Conservation (phyloP, 257 asterid genomes). For the Solanum corneliomulleri region DNA sequence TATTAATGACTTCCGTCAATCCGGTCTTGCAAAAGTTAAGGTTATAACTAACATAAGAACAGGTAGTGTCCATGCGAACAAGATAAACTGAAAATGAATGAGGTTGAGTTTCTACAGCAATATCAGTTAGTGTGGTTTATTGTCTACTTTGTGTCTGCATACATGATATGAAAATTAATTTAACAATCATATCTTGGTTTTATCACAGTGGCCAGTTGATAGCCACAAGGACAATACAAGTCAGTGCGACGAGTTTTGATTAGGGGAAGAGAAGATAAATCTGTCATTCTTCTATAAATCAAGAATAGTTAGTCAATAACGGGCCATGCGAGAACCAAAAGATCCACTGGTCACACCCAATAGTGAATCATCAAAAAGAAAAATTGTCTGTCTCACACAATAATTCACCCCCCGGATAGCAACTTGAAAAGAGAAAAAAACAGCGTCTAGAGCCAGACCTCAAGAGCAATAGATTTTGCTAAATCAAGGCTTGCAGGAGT, state of each 20-base stretch:
- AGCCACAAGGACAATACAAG: neutral
- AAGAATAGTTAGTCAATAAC: neutral
- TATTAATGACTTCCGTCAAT: neutral
- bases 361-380: neutral
- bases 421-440: neutral
- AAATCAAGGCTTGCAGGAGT: constrained; percentile 49
- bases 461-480: constrained; percentile 70
- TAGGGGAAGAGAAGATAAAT: neutral
- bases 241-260: neutral
- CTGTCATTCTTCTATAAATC: neutral
- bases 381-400: neutral
- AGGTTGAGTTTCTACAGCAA: neutral
- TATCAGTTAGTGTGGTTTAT: neutral
- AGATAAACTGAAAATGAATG: neutral
- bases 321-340: neutral
- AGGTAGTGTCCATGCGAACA: neutral
- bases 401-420: neutral
- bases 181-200: neutral
- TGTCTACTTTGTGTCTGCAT: neutral
- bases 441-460: constrained; percentile 37
- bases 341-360: neutral
- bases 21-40: neutral
- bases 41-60: neutral
- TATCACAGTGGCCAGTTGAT: neutral
- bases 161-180: neutral